phyloP scores from a whole-genome alignment of 768 basidiomycete genomes.

The Mycena epipterygia region DNA sequence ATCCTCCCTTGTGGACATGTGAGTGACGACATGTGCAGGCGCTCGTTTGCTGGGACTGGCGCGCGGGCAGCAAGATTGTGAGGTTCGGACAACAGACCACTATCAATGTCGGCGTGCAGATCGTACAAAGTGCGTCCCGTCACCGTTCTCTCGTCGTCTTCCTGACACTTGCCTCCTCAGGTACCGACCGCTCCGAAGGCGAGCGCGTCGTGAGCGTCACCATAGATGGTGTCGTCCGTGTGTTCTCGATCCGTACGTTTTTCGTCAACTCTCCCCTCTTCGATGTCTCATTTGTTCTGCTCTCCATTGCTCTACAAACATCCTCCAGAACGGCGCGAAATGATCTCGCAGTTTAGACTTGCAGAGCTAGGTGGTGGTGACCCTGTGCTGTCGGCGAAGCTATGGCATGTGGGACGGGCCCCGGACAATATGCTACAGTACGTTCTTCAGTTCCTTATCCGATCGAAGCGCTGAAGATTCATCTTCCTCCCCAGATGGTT shows the following conservation, averaged over 20 bases:
- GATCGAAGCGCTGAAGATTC: background rate
- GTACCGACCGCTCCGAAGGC: constrained; percentile 59
- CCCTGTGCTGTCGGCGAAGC: constrained; percentile 72
- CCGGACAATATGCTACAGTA: constrained; percentile 92
- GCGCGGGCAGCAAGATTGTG: constrained; percentile 89
- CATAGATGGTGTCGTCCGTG: constrained; percentile 91
- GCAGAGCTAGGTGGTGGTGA: constrained; percentile 81
- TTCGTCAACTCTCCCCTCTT: constrained; percentile 51
- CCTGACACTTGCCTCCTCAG: background rate
- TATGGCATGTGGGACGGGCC: constrained; percentile 84
- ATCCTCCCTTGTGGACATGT: too few relatives aligned
- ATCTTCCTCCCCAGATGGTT: constrained; percentile 73
- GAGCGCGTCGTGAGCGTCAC: constrained; percentile 93
- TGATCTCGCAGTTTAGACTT: constrained; percentile 93
- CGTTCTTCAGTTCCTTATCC: constrained; percentile 38
- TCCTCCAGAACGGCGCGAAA: constrained; percentile 73
- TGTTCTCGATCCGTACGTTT: constrained; percentile 91
- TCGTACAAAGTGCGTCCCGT: constrained; percentile 66
- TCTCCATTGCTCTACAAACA: background rate
- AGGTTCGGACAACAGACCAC: constrained; percentile 95
- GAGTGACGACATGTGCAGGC: constrained; percentile 46
- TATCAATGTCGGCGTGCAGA: constrained; percentile 90
- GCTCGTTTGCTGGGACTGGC: constrained; percentile 93
- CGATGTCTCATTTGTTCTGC: background rate
- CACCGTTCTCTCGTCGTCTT: background rate